Conservation (phyloP, 306 rosid species). For the Pyrus betulifolia region DNA sequence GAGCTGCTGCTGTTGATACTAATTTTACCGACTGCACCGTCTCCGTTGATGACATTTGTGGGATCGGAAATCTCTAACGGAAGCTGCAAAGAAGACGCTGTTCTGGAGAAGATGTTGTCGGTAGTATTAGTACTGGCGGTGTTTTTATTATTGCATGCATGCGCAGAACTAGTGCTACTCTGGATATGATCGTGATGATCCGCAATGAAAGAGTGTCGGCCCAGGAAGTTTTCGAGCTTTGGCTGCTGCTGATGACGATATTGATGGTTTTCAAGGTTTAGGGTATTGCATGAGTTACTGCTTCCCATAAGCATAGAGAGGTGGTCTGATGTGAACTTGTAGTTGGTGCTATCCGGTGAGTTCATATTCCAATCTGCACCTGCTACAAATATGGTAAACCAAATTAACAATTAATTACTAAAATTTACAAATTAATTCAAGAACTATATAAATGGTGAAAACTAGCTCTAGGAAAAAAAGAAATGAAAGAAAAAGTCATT, state of each 20-base stretch:
- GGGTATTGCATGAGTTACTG: conserved; percentile 28
- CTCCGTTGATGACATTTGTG: background rate
- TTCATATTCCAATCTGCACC: conserved; percentile 65
- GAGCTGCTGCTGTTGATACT: conserved; percentile 8
- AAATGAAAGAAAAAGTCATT: background rate
- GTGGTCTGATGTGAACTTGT: conserved; percentile 30
- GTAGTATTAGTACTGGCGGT: background rate
- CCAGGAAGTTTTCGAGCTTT: conserved; percentile 86
- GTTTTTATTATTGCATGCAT: conserved; percentile 8
- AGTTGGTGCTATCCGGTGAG: conserved; percentile 20
- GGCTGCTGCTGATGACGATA: conserved; percentile 40
- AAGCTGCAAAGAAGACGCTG: background rate
- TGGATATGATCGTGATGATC: conserved; percentile 19
- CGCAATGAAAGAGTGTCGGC: conserved; percentile 48
- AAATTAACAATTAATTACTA: background rate
- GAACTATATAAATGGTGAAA: background rate
- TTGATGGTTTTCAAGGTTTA: conserved; percentile 36
- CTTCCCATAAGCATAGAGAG: conserved; percentile 36
- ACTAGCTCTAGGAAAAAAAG: background rate
- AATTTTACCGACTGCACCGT: background rate
- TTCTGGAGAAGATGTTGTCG: background rate
- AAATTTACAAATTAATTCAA: background rate
- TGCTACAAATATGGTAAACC: background rate
- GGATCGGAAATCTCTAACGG: background rate
- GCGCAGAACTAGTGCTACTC: conserved; percentile 13